Base-by-base conservation (phyloP, 305 asterid species). In the Caryopteris hybrid region DNA sequence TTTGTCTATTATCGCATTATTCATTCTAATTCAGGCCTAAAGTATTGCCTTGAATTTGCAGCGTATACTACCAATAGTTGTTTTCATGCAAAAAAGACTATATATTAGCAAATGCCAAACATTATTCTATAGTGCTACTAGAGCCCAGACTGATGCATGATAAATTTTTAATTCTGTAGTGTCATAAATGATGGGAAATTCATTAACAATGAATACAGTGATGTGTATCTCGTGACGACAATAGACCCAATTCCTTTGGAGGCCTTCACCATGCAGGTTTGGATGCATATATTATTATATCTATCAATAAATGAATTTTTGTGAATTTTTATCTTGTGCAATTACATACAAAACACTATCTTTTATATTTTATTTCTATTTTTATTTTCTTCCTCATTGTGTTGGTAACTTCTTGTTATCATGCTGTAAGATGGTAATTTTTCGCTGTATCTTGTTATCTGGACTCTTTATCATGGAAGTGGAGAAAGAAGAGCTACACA, bases 191-290 rank as follows among this genome's bases (percentile, higher is more conserved):
- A 76, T 50, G 96, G 96, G 7, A 86, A 80, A 51, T 91, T 76
- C 79, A 84, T 94, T 59, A 94, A 94, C 94, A 91, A 94, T 57
- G 99, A 91, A 74, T 91, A 74, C 81, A 69, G 79, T 76, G 99
- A 94, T 71, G 96, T 94, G 66, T 91, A 94, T 84, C 91, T 94
- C 64, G 99, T 94, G 78, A 91, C 99, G 2, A 86, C 87, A 48
- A 53, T 78, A 75, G 88, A 83, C 80, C 98, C 96, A 42, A 91
- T 94, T 77, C 99, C 99, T 11, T 66, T 94, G 88, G 93, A 91
- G 79, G 99, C 99, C 66, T 94, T 91, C 66, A 89, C 93, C 38
- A 95, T 94, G 79, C 96, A 94, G 99, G 99, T 91, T 10, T 74
- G 82, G 29, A 68, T n/a, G n/a, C n/a, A n/a, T n/a, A n/a, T n/a